Base-by-base conservation (phyloP, 495 filamentous ascomycete species). In the Penicillium robsamsonii region DNA sequence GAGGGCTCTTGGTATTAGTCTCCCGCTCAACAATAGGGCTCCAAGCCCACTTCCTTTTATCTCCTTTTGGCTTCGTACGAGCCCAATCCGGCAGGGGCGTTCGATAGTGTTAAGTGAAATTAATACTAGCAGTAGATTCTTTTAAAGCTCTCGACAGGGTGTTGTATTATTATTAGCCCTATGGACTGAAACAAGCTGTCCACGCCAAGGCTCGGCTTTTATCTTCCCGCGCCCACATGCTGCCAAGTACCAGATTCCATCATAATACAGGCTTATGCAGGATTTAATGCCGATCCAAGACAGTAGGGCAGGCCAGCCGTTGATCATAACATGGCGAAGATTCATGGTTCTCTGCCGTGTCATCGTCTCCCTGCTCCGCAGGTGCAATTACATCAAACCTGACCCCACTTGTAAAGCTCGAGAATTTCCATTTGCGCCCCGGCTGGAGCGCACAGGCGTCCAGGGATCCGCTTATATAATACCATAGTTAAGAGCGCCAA, bases 51-150 rank as follows among this genome's bases (percentile, higher is more conserved):
- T 7, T 17, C 35, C 15, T n/a, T 38, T n/a, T 15, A 6, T n/a
- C 13, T 11, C n/a, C 3, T 17, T 17, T 9, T 6, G 15, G 35
- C 35, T 17, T 31, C n/a, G 17, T 7, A 17, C 15, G 8, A 13
- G 15, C 35, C 35, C n/a, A 38, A 38, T 38, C 7, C 7, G 35
- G n/a, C 15, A 38, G 35, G 8, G 35, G 35, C 35, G 35, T 17
- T 38, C n/a, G 8, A 38, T 38, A 38, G 35, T 17, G 15, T 9
- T 2, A 38, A 15, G 2, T 2, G 33, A n/a, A 38, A 2, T 15
- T 70, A 59, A 64, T 64, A 60, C 60, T 58, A 61, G 69, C 68
- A 49, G 42, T 37, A 48, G 64, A 71, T 71, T 70, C 66, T 38
- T 15, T 3, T 15, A 17, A n/a, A 8, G 2, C 9, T 38, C n/a